Evolutionary conservation across 2,329 filamentous ascomycete genomes (phyloP).

Genomic region (Colletotrichum graminicola): DNA sequence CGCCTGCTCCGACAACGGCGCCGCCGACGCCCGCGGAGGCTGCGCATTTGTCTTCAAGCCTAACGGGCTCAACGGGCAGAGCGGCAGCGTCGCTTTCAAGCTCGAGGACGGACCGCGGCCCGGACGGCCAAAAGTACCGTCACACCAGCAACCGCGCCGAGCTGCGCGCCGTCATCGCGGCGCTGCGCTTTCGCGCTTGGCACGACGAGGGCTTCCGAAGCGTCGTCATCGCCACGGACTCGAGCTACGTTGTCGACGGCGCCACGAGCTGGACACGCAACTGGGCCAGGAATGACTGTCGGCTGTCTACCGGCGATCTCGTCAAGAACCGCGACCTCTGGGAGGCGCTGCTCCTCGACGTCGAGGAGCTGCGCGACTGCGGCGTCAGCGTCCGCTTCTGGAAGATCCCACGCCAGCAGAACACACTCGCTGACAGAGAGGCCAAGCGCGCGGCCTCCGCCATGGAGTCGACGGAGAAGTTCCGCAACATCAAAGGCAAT

Average conservation of each 20-base stretch:
- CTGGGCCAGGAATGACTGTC: conserved; percentile 63
- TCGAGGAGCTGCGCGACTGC: conserved; percentile 46
- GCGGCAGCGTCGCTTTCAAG: conserved; percentile 46
- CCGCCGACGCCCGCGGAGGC: conserved; percentile 52
- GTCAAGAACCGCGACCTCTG: conserved; percentile 68
- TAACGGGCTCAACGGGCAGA: conserved; percentile 1
- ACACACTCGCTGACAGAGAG: conserved; percentile 55
- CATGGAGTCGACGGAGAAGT: background rate
- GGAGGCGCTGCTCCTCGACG: conserved; percentile 59
- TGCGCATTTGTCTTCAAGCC: conserved; percentile 54
- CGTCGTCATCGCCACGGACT: conserved; percentile 67
- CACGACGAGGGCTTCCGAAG: conserved; percentile 53
- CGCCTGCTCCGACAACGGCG: conserved; percentile 58
- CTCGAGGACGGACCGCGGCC: conserved; percentile 58
- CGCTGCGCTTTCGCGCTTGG: conserved; percentile 60
- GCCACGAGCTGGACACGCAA: conserved; percentile 56
- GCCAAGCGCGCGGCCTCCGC: conserved; percentile 51
- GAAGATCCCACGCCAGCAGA: conserved; percentile 59
- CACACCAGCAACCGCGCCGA: conserved; percentile 68
- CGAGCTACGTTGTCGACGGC: conserved; percentile 62
- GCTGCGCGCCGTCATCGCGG: conserved; percentile 66
- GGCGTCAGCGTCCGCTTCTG: conserved; percentile 53
- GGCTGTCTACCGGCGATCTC: conserved; percentile 46
- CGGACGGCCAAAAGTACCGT: conserved; percentile 51
- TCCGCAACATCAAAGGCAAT: background rate